Evolutionary conservation across 345 rosid genomes (phyloP).

Genomic region (Barbarea vulgaris): DNA sequence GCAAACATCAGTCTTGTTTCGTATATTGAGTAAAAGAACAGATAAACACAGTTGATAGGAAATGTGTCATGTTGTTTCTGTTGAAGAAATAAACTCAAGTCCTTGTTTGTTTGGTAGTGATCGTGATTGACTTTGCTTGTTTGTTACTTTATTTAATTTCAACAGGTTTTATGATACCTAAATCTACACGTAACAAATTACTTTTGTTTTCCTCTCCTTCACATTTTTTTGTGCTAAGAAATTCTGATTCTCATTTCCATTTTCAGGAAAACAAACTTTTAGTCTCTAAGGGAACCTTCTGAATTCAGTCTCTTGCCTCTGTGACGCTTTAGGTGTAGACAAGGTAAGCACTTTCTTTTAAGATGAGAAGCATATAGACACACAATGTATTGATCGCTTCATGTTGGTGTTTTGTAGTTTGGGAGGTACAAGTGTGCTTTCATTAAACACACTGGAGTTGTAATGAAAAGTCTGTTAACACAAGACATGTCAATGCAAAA

Average conservation of each 20-base stretch:
- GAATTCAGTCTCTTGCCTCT: neutral
- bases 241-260: neutral
- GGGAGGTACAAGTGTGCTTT: neutral
- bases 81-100: neutral
- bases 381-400: neutral
- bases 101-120: neutral
- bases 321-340: neutral
- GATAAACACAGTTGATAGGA: neutral
- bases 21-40: neutral
- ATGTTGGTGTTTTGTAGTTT: neutral
- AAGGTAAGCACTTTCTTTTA: neutral
- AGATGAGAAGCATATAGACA: neutral
- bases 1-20: neutral
- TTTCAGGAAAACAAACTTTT: neutral
- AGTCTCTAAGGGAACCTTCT: neutral
- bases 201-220: no score
- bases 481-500: neutral
- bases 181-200: no score
- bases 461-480: neutral
- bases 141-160: neutral
- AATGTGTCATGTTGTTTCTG: neutral
- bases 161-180: neutral
- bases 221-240: neutral
- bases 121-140: neutral
- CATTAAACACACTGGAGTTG: neutral